Evolutionary conservation across 345 rosid genomes (phyloP).

Genomic region (Syzygium aqueum): DNA sequence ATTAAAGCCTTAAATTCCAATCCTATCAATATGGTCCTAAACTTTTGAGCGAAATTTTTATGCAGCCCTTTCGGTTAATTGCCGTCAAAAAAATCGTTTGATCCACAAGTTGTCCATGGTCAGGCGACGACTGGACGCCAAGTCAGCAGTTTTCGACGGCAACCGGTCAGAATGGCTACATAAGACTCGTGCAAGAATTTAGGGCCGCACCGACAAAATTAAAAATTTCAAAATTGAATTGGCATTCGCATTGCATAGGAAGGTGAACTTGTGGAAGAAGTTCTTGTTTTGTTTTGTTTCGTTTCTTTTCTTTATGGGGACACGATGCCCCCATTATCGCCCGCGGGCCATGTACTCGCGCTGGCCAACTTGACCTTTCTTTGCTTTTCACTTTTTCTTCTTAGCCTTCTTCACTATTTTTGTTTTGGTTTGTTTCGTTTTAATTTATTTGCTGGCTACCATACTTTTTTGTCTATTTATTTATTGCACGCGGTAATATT

Average conservation of each 20-base stretch:
- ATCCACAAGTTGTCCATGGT: too few species aligned
- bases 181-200: too few species aligned
- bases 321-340: not conserved
- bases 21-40: too few species aligned
- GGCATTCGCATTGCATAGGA: not conserved
- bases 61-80: too few species aligned
- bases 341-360: not conserved
- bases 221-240: too few species aligned
- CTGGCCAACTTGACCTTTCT: not conserved
- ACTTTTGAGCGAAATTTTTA: too few species aligned
- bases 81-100: too few species aligned
- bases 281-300: not conserved
- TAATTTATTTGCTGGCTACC: not conserved
- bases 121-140: too few species aligned
- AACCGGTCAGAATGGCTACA: too few species aligned
- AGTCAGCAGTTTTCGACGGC: too few species aligned
- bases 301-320: not conserved
- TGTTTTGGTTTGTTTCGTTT: not conserved
- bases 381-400: rapidly evolving
- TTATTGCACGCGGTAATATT: not conserved
- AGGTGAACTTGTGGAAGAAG: not conserved
- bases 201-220: too few species aligned
- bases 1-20: too few species aligned
- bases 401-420: not conserved
- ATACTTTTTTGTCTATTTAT: not conserved